These are phyloP conservation scores for Cordyceps fumosorosea DNA, from an alignment of 2,329 filamentous ascomycete species.

Conservation along the genomic window DNA sequence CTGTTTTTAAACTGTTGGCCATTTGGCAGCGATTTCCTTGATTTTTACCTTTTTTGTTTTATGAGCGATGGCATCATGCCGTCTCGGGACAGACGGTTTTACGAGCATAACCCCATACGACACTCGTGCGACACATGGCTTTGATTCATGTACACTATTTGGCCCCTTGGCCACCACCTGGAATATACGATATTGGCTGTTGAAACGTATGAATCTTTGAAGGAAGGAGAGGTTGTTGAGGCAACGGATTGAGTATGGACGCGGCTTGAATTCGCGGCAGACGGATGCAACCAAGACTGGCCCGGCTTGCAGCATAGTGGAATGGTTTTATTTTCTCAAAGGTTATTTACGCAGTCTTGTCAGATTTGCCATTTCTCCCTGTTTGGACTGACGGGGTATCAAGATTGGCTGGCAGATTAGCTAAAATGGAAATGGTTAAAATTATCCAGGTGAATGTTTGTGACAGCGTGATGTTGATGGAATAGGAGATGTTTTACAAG, in stretches of 20 bases:
- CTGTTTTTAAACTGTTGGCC: not conserved
- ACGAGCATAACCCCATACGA: not conserved
- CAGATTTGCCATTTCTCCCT: not conserved
- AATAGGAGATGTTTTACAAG: no score
- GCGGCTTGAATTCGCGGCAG: not conserved
- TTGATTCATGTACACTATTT: slow-evolving; percentile 12
- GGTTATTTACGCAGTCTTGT: not conserved
- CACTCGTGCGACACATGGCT: slow-evolving; percentile 7
- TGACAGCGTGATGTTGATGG: no score
- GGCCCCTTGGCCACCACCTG: not conserved
- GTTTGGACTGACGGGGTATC: not conserved
- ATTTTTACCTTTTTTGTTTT: not conserved
- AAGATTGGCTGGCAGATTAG: slow-evolving; percentile 3
- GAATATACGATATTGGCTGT: not conserved
- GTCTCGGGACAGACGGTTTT: slow-evolving; percentile 8
- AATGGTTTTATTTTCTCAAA: not conserved
- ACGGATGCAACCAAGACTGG: slow-evolving; percentile 4
- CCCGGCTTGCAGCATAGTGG: not conserved
- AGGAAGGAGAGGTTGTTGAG: not conserved
- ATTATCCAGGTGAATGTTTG: no score
- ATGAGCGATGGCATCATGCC: slow-evolving; percentile 10
- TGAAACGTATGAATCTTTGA: not conserved
- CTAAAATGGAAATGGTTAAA: not conserved
- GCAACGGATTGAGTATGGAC: not conserved
- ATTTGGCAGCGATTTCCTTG: not conserved